A percentile compares a stretch with the other conserved stretches of the same genome.
Evolutionary conservation across 2,329 filamentous ascomycete species (phyloP).

Genomic region (Parastagonospora avenae): DNA sequence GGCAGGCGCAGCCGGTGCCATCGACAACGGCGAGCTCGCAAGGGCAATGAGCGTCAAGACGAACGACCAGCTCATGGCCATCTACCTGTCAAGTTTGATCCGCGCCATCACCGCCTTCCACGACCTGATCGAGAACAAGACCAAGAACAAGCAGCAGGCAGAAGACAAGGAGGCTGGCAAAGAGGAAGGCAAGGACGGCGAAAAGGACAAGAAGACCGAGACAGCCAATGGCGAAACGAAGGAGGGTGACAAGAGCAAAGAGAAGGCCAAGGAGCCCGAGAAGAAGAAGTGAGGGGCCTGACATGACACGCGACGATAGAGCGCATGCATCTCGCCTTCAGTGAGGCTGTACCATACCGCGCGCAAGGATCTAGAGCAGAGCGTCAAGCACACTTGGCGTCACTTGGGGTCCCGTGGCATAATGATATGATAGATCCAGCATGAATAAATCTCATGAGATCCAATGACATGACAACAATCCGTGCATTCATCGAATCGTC

Average conservation of each 20-base stretch:
- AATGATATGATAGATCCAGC: slow-evolving; percentile 33
- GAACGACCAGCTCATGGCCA: slow-evolving; percentile 98
- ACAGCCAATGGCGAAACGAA: slow-evolving; percentile 54
- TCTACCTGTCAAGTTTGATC: slow-evolving; percentile 96
- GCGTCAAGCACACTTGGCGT: neutral
- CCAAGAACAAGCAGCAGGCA: slow-evolving; percentile 95
- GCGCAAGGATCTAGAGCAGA: slow-evolving; percentile 9
- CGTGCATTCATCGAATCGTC: slow-evolving; percentile 1
- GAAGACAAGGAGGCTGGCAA: slow-evolving; percentile 86
- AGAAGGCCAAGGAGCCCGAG: slow-evolving; percentile 62
- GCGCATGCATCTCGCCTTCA: slow-evolving; percentile 44
- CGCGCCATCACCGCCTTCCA: slow-evolving; percentile 98
- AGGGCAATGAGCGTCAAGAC: slow-evolving; percentile 98
- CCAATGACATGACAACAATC: neutral
- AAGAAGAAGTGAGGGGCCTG: slow-evolving; percentile 59
- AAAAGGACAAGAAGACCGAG: slow-evolving; percentile 66
- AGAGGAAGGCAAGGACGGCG: slow-evolving; percentile 65
- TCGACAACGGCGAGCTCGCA: slow-evolving; percentile 82
- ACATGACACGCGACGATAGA: slow-evolving; percentile 48
- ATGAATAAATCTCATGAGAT: slow-evolving; percentile 19
- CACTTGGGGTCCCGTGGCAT: slow-evolving; percentile 13
- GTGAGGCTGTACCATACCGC: slow-evolving; percentile 32
- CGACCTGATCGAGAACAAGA: slow-evolving; percentile 99
- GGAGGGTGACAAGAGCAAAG: slow-evolving; percentile 61
- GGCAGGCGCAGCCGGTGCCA: slow-evolving; percentile 50